Evolutionary conservation across 345 rosid genomes (phyloP), one percentile per base, ranked within the genome.

Genomic region (Rhodamnia rubescens): DNA sequence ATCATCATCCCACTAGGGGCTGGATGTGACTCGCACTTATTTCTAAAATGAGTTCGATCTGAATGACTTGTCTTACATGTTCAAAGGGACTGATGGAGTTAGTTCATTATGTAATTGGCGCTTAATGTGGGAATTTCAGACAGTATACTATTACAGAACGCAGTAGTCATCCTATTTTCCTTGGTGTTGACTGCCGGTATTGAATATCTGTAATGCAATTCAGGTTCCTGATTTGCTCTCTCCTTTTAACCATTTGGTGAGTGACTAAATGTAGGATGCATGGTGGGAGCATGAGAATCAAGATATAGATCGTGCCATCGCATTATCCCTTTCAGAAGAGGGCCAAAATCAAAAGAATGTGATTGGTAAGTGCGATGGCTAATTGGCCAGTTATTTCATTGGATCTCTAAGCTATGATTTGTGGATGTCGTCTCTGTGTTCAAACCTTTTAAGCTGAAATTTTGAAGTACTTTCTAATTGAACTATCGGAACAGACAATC

Each of bases 281-380:
- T 91, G 89, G 88, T 69, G 87, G 85, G 94, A 90, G 86, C 91
- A 90, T 54, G 96, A 94, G 83, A 92, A 90, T 89, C 98, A 95
- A 91, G 98, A 93, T 59, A 90, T 95, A 82, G 94, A 96, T 87
- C 95, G 90, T 86, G 99, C 98, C 86, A 91, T 97, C 81, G 98
- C 98, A 83, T 59, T 93, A 81, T 96, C 99, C 47, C 95, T 96
- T 86, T 85, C 92, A 82, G 98, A 95, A 88, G 98, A 91, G 87
- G 91, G 85, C 90, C 96, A 89, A 83, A 89, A 84, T 55, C 88
- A 89, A 75, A 74, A 85, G 83, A 83, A 64, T 86, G 85, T 89
- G 51, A 58, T 84, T 44, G 93, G 98, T 97, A 89, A 93, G 98
- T 86, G 58, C 59, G 64, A 82, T 82, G 56, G 81, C 78, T 82